Percentiles rank a stretch among this genome's conserved stretches.
Evolutionary conservation across 352 stramenopile species (phyloP).

Genomic region (Phytophthora litchii): DNA sequence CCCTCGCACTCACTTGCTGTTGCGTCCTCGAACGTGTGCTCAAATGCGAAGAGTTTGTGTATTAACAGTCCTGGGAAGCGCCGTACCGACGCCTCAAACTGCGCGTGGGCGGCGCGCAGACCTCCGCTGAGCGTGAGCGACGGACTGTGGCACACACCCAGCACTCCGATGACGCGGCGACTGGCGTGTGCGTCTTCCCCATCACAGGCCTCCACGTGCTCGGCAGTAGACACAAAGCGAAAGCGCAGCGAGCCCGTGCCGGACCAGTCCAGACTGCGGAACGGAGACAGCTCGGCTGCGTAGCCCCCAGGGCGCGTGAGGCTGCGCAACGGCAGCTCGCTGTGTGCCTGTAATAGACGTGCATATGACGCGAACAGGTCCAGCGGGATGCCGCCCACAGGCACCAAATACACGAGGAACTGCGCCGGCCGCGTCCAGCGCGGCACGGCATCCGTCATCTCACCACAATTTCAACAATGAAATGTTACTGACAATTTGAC

Average conservation of each 20-base stretch:
- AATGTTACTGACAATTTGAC: neutral
- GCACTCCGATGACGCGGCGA: slow-evolving; percentile 69
- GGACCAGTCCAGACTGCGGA: slow-evolving; percentile 75
- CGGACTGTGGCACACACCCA: slow-evolving; percentile 84
- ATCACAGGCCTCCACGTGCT: slow-evolving; percentile 60
- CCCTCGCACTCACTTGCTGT: slow-evolving; percentile 61
- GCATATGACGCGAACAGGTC: slow-evolving; percentile 68
- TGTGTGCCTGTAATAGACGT: slow-evolving; percentile 59
- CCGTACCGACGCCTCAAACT: slow-evolving; percentile 71
- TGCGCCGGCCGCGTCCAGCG: slow-evolving; percentile 70
- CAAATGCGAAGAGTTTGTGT: slow-evolving; percentile 86
- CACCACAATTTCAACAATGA: neutral
- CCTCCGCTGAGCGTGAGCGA: slow-evolving; percentile 48
- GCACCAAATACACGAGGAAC: slow-evolving; percentile 86
- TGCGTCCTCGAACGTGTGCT: slow-evolving; percentile 73
- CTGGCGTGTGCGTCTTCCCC: slow-evolving; percentile 80
- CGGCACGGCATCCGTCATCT: slow-evolving; percentile 11
- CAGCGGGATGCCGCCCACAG: slow-evolving; percentile 66
- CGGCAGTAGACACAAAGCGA: slow-evolving; percentile 70
- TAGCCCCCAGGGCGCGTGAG: slow-evolving; percentile 82
- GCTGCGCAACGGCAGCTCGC: slow-evolving; percentile 62
- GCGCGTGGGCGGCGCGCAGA: slow-evolving; percentile 57
- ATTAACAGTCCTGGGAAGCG: slow-evolving; percentile 75
- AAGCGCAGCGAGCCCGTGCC: slow-evolving; percentile 62
- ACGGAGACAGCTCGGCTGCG: slow-evolving; percentile 80